A percentile compares a stretch with the other conserved stretches of the same genome.
phyloP scores from a whole-genome alignment of 441 rosid species.

The Corymbia calophylla region DNA sequence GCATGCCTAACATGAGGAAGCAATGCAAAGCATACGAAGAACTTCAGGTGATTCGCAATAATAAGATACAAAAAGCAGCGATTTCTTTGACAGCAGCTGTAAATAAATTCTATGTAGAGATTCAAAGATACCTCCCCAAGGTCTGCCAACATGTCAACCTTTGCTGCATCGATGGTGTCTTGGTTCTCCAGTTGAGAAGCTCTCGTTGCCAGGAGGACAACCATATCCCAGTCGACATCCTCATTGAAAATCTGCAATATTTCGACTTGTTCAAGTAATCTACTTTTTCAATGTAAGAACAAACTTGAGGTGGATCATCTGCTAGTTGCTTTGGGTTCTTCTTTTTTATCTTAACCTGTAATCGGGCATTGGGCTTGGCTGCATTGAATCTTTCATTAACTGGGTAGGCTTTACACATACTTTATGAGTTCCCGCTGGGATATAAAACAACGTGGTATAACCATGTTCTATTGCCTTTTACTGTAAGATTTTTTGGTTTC shows the following conservation, averaged over 20 bases:
- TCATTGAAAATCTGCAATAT: conserved; percentile 34
- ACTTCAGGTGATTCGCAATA: neutral
- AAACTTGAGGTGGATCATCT: neutral
- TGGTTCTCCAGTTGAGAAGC: conserved; percentile 52
- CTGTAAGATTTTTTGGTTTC: too few species aligned
- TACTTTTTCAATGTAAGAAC: neutral
- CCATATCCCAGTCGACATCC: conserved; percentile 34
- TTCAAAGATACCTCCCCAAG: conserved; percentile 34
- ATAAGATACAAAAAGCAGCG: neutral
- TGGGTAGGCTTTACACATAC: neutral
- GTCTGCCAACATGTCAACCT: conserved; percentile 35
- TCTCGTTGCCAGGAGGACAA: conserved; percentile 45
- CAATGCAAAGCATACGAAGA: neutral
- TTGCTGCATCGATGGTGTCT: conserved; percentile 43
- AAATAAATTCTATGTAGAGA: neutral
- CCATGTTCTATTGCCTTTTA: too few species aligned
- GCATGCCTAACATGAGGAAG: conserved; percentile 24
- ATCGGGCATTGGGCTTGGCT: neutral
- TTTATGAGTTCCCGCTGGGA: neutral
- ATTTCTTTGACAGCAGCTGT: neutral
- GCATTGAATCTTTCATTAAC: neutral
- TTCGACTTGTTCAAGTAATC: neutral
- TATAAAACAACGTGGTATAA: too few species aligned
- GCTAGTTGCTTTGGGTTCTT: conserved; percentile 37
- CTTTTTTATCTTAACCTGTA: conserved; percentile 19